phyloP scores from a whole-genome alignment of 2,329 filamentous ascomycete species.

The Scolecobasidium constrictum region DNA sequence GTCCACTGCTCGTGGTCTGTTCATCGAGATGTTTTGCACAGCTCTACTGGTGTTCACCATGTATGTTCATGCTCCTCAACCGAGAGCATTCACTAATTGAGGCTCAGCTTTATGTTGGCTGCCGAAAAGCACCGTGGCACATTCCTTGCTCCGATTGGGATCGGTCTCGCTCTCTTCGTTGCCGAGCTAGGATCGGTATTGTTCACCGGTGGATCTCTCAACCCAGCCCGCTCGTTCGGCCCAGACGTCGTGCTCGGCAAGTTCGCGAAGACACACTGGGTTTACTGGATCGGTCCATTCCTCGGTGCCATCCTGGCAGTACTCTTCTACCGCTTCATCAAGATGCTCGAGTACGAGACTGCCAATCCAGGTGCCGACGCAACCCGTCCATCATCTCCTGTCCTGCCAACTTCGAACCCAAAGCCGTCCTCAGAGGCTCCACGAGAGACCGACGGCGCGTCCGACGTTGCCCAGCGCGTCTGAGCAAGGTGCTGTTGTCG shows the following conservation, averaged over 20 bases:
- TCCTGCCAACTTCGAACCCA: too few species aligned
- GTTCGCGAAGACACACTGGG: conserved; percentile 38
- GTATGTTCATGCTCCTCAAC: conserved; percentile 3
- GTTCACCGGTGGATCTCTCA: conserved; percentile 37
- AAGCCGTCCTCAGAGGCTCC: too few species aligned
- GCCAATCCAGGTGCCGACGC: conserved; percentile 36
- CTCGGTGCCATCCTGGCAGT: conserved; percentile 35
- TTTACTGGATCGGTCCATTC: conserved; percentile 40
- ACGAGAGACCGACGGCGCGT: too few species aligned
- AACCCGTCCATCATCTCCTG: too few species aligned
- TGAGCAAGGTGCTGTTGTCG: too few species aligned
- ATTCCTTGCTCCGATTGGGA: conserved; percentile 29
- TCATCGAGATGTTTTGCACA: conserved; percentile 41
- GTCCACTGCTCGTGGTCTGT: conserved; percentile 33
- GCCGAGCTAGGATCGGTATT: conserved; percentile 35
- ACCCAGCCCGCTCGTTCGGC: conserved; percentile 39
- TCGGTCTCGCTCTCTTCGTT: conserved; percentile 35
- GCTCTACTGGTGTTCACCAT: conserved; percentile 39
- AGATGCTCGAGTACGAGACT: conserved; percentile 38
- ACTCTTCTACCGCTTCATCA: conserved; percentile 38
- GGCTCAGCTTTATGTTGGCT: conserved; percentile 27
- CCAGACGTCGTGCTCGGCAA: conserved; percentile 31
- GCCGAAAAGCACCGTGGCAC: conserved; percentile 30
- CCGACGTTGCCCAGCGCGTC: too few species aligned
- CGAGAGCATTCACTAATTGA: background rate